A percentile compares a stretch with the other conserved stretches of the same genome.
phyloP scores from a whole-genome alignment of 2,329 filamentous ascomycete genomes.

The Thielaviopsis musarum region DNA sequence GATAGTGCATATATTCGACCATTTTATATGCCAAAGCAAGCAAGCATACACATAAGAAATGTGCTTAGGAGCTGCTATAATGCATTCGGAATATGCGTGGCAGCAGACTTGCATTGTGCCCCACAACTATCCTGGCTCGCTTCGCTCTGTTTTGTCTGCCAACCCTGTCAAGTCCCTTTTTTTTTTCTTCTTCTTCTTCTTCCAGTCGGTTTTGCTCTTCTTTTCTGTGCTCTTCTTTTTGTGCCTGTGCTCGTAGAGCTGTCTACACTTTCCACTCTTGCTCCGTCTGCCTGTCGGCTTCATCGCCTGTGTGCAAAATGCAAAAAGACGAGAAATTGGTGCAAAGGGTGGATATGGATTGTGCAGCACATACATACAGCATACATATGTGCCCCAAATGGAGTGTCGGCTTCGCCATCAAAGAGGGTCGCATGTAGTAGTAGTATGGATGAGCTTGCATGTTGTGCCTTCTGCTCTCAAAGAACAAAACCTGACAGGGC shows the following conservation, averaged over 20 bases:
- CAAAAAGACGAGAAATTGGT: neutral
- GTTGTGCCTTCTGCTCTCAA: conserved; percentile 12
- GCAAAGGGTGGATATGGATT: neutral
- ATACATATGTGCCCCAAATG: too few relatives aligned
- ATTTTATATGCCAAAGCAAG: neutral
- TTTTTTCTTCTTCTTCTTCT: neutral
- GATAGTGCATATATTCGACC: neutral
- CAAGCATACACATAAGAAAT: neutral
- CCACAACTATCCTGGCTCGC: neutral
- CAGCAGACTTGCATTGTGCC: neutral
- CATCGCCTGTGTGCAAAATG: neutral
- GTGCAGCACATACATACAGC: neutral
- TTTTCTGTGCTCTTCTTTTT: neutral
- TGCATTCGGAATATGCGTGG: neutral
- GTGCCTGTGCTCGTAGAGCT: neutral
- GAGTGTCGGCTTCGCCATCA: too few relatives aligned
- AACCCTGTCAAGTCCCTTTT: neutral
- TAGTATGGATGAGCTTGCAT: too few relatives aligned
- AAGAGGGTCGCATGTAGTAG: too few relatives aligned
- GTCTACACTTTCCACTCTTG: neutral
- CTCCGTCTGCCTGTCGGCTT: neutral
- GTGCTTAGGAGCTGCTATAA: neutral
- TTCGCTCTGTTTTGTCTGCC: neutral
- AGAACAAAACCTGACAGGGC: too few relatives aligned
- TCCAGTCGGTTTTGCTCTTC: neutral